phyloP scores from a whole-genome alignment of 2,329 filamentous ascomycete species.

The Botrytis galanthina region DNA sequence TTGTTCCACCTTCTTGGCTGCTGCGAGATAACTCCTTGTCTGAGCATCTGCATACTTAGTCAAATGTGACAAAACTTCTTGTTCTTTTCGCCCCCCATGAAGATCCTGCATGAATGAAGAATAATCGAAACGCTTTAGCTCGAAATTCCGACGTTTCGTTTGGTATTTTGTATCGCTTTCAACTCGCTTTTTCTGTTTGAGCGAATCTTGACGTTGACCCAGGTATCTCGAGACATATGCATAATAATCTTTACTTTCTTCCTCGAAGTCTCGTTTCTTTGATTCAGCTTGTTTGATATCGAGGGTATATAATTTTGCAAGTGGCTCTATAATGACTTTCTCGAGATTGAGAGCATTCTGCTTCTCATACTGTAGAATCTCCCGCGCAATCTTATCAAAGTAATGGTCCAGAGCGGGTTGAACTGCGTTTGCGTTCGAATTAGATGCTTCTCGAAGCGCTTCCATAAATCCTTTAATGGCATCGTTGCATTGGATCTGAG shows the following conservation, averaged over 20 bases:
- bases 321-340: constrained; percentile 90
- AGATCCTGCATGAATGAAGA: constrained; percentile 99
- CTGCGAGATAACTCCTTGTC: constrained; percentile 74
- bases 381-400: constrained; percentile 92
- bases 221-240: constrained; percentile 91
- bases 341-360: constrained; percentile 83
- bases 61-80: constrained; percentile 90
- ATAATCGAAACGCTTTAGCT: constrained; percentile 97
- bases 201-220: constrained; percentile 90
- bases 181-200: constrained; percentile 94
- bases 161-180: constrained; percentile 98
- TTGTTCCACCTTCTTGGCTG: constrained; percentile 82
- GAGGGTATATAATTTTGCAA: constrained; percentile 85
- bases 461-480: constrained; percentile 80
- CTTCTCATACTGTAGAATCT: constrained; percentile 84
- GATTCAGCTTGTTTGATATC: constrained; percentile 97
- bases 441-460: constrained; percentile 80
- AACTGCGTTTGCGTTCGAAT: constrained; percentile 93
- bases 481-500: constrained; percentile 82
- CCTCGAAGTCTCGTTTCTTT: constrained; percentile 97
- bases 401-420: constrained; percentile 96
- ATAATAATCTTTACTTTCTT: constrained; percentile 98
- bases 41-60: constrained; percentile 93
- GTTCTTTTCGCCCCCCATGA: constrained; percentile 97
- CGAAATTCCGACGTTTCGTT: constrained; percentile 87